phyloP scores from a whole-genome alignment of 139 green algal species.

The Monoraphidium neglectum region DNA sequence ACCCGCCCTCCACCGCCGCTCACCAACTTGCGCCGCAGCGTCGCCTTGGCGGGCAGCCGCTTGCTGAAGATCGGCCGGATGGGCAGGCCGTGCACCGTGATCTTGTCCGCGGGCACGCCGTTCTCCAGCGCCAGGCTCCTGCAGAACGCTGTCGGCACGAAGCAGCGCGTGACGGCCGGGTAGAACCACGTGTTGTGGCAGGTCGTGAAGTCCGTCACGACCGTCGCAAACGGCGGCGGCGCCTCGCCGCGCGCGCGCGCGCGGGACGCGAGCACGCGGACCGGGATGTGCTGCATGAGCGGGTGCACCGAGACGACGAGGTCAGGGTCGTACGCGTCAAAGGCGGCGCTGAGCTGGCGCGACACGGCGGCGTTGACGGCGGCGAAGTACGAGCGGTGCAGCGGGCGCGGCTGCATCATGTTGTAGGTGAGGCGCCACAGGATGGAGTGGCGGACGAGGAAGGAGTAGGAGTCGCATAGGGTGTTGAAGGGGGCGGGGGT shows the following conservation, averaged over 20 bases:
- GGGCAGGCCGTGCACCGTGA: slow-evolving; percentile 71
- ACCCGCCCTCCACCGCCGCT: not conserved
- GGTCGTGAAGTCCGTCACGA: slow-evolving; percentile 96
- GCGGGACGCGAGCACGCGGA: slow-evolving; percentile 58
- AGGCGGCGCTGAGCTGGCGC: slow-evolving; percentile 40
- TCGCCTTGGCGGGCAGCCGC: slow-evolving; percentile 46
- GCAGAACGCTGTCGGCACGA: slow-evolving; percentile 42
- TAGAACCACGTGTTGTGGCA: slow-evolving; percentile 98
- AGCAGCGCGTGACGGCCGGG: slow-evolving; percentile 23
- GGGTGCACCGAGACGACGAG: slow-evolving; percentile 96
- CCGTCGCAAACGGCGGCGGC: slow-evolving; percentile 83
- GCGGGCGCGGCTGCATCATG: slow-evolving; percentile 60
- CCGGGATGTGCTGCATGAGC: slow-evolving; percentile 93
- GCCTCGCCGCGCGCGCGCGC: not conserved
- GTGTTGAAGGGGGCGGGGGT: slow-evolving; percentile 88
- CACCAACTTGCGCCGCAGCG: slow-evolving; percentile 48
- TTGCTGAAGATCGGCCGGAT: slow-evolving; percentile 92
- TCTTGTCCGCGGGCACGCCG: slow-evolving; percentile 26
- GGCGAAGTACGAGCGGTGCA: slow-evolving; percentile 76
- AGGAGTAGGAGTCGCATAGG: slow-evolving; percentile 91
- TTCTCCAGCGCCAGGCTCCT: slow-evolving; percentile 3
- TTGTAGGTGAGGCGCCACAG: slow-evolving; percentile 76
- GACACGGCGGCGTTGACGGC: slow-evolving; percentile 42
- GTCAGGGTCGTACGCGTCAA: slow-evolving; percentile 65
- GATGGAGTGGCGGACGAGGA: slow-evolving; percentile 86